Evolutionary conservation across 2,329 filamentous ascomycete species (phyloP), one percentile per base, ranked within the genome.

Genomic region (Thielaviopsis cerberus): DNA sequence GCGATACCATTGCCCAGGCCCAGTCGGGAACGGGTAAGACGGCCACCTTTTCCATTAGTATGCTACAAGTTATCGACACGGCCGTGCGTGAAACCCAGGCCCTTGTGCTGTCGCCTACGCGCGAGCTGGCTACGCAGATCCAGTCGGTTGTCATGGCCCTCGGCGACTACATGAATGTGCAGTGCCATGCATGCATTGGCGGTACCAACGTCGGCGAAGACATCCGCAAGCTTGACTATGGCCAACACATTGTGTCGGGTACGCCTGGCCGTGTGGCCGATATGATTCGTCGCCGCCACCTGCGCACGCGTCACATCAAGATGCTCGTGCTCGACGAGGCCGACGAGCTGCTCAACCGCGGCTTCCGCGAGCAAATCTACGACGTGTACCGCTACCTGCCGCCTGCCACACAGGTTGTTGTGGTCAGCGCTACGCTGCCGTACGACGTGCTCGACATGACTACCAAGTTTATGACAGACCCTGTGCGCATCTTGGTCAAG

Each of bases 91-190:
- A 95, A 73, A 92, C 88, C 41, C 90, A 96, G 76, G 92, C 92
- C 4, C 82, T 98, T 51, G 90, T 98, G 10, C 81, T 98, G 8
- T 96, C 92, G 3, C 92, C 92, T 1, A 97, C 91, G 22, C 88
- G 92, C 69, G 92, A 98, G 78, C 77, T 98, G 63, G 92, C 92
- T 52, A 96, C 91, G 26, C 92, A 98, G 73, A 98, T 98, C 63
- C 92, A 98, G 73, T 95, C 88, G 37, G 92, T 98, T 61, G 86
- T 98, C 65, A 94, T 97, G 83, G 92, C 92, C n/a, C 81, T 98
- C n/a, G 92, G 92, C 64, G 92, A 98, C 72, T 98, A 96, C 77
- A 97, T 98, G 92, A 96, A 96, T 69, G 88, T 98, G 3, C 90
- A 98, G 73, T 98, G 92, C 74, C 92, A 98, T 67, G 91, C 92